Base-by-base conservation (phyloP, 2,329 filamentous ascomycete genomes). In the Cladophialophora immunda region DNA sequence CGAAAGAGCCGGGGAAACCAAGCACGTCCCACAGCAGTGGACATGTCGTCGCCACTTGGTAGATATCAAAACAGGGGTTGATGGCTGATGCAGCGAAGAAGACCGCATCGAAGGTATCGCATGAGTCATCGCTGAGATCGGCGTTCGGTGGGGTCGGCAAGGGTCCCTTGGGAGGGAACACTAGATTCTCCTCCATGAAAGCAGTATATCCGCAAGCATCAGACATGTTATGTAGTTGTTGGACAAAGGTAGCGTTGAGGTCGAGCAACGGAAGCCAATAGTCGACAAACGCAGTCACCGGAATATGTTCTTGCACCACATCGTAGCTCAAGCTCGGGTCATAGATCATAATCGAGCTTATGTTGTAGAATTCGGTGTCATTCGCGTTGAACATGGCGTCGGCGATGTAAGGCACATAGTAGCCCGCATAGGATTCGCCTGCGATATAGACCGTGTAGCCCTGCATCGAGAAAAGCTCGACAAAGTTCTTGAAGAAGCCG, bases 21-120 rank as follows among this genome's bases (percentile, higher is more conserved):
- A 94, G 81, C 0, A 90, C 86, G 65, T 93, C 89, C 84, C 87
- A 92, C 1, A 86, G 81, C 2, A 89, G 71, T 0, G 92, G 92
- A 75, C 92, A 95, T 13, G 88, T 90, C 3, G 87, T 88, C 2
- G 86, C 86, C 15, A 94, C 85, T 57, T 91, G 86, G 78, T 94
- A 95, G 11, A 92, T 81, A 76, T 93, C 88, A 79, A 91, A 96
- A 81, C 92, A 95, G 0, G 92, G 92, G 79, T 95, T 95, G 36
- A 87, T 77, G 1, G 80, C 74, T 4, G 81, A 68, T 7, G 85
- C 84, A 32, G 87, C 89, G 0, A 81, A 71, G 72, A 80, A 81
- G 32, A 92, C 85, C 25, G 84, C 80, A 65, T 83, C 76, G 72
- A 85, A 90, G 22, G 92, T 73, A 58, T 82, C 81, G 75, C 91